Percentiles rank a stretch among this genome's conserved stretches.
These are phyloP conservation scores for Gnaphalium uliginosum DNA, from an alignment of 129 eudicot genomes.

Conservation along the genomic window DNA sequence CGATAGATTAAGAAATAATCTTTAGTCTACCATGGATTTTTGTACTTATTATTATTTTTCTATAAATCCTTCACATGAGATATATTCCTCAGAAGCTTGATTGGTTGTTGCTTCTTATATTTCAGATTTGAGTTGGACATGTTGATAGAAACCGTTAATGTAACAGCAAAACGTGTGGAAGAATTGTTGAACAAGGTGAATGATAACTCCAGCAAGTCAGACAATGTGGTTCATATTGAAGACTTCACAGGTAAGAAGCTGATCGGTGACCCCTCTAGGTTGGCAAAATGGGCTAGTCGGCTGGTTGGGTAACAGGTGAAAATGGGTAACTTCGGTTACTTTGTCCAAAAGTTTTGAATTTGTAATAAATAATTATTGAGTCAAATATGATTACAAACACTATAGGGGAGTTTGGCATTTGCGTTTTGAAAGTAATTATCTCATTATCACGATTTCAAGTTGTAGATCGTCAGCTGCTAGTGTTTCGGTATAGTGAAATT, in stretches of 20 bases:
- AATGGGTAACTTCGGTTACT: slow-evolving; percentile 14
- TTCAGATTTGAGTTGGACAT: slow-evolving; percentile 96
- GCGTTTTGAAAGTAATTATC: background rate
- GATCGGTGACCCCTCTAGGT: slow-evolving; percentile 10
- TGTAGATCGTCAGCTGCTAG: background rate
- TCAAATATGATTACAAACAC: slow-evolving; percentile 14
- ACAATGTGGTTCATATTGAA: slow-evolving; percentile 57
- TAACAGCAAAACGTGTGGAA: slow-evolving; percentile 80
- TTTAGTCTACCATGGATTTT: slow-evolving; percentile 26
- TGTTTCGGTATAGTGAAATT: background rate
- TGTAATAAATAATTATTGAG: background rate
- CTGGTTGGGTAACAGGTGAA: background rate
- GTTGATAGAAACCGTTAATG: slow-evolving; percentile 81
- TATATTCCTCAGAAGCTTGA: slow-evolving; percentile 20
- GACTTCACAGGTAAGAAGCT: slow-evolving; percentile 74
- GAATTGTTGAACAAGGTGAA: slow-evolving; percentile 70
- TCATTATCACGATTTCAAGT: background rate
- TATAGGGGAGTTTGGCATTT: background rate
- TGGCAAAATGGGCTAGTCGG: slow-evolving; percentile 10
- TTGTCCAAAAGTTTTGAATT: background rate
- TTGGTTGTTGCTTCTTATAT: slow-evolving; percentile 30
- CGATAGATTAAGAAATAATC: background rate
- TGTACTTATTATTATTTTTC: background rate
- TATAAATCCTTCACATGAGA: slow-evolving; percentile 16
- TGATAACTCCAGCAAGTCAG: slow-evolving; percentile 50